A percentile compares a stretch with the other conserved stretches of the same genome.
Conservation (phyloP, 176 grass and related monocot species). For the Oryza rufipogon region DNA sequence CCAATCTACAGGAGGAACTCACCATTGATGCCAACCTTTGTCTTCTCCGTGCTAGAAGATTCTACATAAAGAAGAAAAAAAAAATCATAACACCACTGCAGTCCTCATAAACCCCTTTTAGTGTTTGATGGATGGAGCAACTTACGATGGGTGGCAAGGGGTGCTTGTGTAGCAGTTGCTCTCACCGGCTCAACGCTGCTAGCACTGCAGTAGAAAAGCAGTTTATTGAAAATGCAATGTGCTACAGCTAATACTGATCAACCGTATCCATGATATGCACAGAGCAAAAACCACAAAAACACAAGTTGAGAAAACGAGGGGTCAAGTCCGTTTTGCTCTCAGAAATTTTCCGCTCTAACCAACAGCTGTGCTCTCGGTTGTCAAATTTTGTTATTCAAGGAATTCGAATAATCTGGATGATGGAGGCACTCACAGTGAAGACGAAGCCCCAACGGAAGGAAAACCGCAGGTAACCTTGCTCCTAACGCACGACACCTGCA, state of each 20-base stretch:
- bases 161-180: slow-evolving; percentile 67
- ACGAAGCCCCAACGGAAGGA: slow-evolving; percentile 25
- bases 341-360: neutral
- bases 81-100: neutral
- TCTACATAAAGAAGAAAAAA: slow-evolving; percentile 39
- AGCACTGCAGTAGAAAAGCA: slow-evolving; percentile 26
- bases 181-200: slow-evolving; percentile 59
- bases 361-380: neutral
- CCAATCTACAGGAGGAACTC: slow-evolving; percentile 32
- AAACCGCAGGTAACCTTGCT: slow-evolving; percentile 33
- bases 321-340: neutral
- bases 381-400: neutral
- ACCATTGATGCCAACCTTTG: slow-evolving; percentile 89
- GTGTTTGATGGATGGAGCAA: neutral
- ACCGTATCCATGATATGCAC: neutral
- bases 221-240: slow-evolving; percentile 1
- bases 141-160: slow-evolving; percentile 56
- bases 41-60: slow-evolving; percentile 56
- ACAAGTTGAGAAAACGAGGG: slow-evolving; percentile 2
- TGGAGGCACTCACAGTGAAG: slow-evolving; percentile 27
- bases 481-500: slow-evolving; percentile 32
- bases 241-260: neutral
- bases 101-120: neutral
- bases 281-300: neutral
- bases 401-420: neutral